Base-by-base conservation (phyloP, 495 filamentous ascomycete species). In the Penicillium pulvis region DNA sequence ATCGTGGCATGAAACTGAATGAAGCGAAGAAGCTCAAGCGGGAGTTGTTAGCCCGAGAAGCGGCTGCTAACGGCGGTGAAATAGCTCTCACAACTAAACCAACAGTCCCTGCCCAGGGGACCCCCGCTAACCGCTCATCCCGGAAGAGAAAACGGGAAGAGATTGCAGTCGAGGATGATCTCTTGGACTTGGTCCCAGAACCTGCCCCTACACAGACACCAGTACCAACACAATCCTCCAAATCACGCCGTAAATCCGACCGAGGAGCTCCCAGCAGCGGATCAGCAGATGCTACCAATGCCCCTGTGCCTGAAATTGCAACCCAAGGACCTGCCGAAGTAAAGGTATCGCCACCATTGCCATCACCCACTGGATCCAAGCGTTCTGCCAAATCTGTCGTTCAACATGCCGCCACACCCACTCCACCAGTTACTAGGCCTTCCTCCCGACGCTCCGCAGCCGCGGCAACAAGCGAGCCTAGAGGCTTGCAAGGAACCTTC, bases 11-110 rank as follows among this genome's bases (percentile, higher is more conserved):
- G 90, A 90, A 91, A 64, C 70, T 96, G 48, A 96, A 96, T 68
- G 90, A 96, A 66, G 90, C 91, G 6, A 96, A 96, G 79, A 96
- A 94, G 66, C 76, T 91, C 51, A 96, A 95, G 78, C 85, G 87
- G 46, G 90, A 93, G 71, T 80, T 81, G 55, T 65, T 89, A 72
- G 76, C 76, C 41, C 83, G 89, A 48, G 85, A 91, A 70, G 86
- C 87, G 49, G 76, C 77, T 28, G 78, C 80, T 24, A 74, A 76
- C 23, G 80, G 52, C 43, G 39, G 39, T 6, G 63, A 60, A 24
- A 45, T 33, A 7, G 46, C 46, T 24, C 8, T 35, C 23, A 12
- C 42, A 9, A 14, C 24, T 8, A 63, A 61, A 26, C 24, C 47
- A 17, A 4, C 53, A 14, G 19, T 56, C 39, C 51, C 67, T 20